Evolutionary conservation across 257 asterid species (phyloP).

Genomic region (Paraleonurus japonicus): DNA sequence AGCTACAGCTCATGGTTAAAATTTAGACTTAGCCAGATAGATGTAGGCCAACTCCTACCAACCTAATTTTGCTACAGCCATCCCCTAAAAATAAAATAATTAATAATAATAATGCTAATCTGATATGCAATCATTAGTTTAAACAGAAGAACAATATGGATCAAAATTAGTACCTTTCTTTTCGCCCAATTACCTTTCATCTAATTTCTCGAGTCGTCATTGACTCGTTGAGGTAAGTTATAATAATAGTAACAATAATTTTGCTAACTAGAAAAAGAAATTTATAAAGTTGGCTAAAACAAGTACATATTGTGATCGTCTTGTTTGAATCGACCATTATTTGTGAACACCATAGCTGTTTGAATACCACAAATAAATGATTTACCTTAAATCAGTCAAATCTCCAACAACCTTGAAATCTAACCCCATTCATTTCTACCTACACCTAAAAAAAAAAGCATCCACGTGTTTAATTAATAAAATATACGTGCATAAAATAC

Average conservation of each 20-base stretch:
- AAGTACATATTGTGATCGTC: background rate
- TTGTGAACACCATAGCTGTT: background rate
- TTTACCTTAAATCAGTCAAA: background rate
- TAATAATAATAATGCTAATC: background rate
- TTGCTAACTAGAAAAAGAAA: background rate
- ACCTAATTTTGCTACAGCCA: constrained; percentile 21
- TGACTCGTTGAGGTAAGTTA: background rate
- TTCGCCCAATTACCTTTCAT: background rate
- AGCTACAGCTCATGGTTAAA: background rate
- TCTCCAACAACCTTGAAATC: background rate
- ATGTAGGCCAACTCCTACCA: constrained; percentile 28
- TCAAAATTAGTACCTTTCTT: background rate
- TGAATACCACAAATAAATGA: background rate
- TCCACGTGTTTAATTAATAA: too few relatives aligned
- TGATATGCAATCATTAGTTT: background rate
- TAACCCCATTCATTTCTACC: background rate
- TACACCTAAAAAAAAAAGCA: background rate
- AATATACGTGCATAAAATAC: too few relatives aligned
- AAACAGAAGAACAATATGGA: background rate
- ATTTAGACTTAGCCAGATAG: background rate
- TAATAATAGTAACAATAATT: background rate
- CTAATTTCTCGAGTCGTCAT: background rate
- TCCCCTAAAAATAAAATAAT: background rate
- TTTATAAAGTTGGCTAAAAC: background rate
- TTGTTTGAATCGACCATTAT: background rate